Base-by-base conservation (phyloP, 768 basidiomycete species). In the Amanita thiersii region DNA sequence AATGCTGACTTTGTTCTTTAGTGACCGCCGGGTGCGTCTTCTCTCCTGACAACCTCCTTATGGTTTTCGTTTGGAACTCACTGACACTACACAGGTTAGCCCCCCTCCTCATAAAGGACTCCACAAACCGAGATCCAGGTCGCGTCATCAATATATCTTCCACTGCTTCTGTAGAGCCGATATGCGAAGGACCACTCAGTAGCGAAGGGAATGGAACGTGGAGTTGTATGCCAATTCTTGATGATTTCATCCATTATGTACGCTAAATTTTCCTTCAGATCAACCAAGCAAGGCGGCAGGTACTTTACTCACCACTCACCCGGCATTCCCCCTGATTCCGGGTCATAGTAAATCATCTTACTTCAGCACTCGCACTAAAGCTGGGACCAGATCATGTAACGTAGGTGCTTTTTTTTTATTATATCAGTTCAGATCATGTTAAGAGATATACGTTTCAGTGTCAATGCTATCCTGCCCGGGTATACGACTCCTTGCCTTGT, bases 121-220 rank as follows among this genome's bases (percentile, higher is more conserved):
- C 84, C 0, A 77, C 66, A 12, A 70, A 72, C 26, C 45, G 53
- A 7, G 79, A 88, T 51, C 87, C 87, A 3, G 82, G 70, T 1
- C 74, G 81, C 20, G 81, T 91, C 9, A 79, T 91, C 57, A 90
- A 90, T 56, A 81, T 89, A 50, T 88, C 88, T 1, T 89, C 87
- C 1, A 69, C 72, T 3, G 66, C 80, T 0, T 74, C 78, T 6
- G 60, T 82, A 17, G 68, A 66, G 38, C 70, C 84, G 2, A 47
- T 53, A 17, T 69, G 69, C 0, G 75, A 79, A 55, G 67, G 68
- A 5, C 44, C 58, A 0, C 52, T 88, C 17, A 76, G 79, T 17
- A 61, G 58, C 2, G 59, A 56, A 1, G 82, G 79, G 0, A 70
- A 62, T 20, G 88, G 87, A 3, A 75, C 81, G 5, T 91, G 82